Evolutionary conservation across 2,329 filamentous ascomycete species (phyloP), one percentile per base, ranked within the genome.

Genomic region (Biscogniauxia mediterranea): DNA sequence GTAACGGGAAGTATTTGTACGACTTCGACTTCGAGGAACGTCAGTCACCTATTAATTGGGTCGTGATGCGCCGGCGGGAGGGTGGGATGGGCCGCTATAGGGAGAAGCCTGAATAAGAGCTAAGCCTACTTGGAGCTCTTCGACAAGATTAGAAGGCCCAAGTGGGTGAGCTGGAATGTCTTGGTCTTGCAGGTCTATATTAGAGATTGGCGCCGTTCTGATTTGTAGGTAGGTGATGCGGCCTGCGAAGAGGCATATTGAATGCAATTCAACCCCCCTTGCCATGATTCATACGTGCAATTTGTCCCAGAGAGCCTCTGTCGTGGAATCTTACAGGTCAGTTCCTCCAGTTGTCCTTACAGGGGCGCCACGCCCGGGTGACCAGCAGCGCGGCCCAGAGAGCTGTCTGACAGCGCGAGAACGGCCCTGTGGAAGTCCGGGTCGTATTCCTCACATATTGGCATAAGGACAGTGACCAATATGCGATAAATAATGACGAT

Each of bases 271-370:
- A 57, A 61, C 56, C 55, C 59, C 62, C 19, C 19, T 52, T 46
- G 17, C 38, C 38, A 7, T 46, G 38, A 46, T 46, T 46, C 38
- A 46, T 46, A 46, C 38, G 6, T 46, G 17, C 38, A 46, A 46
- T 46, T 2, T 46, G 38, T 32, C 38, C 38, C 38, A 46, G 13
- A 58, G 61, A 61, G 57, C 59, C 60, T 65, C 64, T 60, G 58
- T 46, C 60, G 62, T 46, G 61, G 58, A 55, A 65, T 65, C 64
- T 67, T 68, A 69, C 65, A 68, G 66, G 67, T 65, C 67, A 65
- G 63, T 61, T 62, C 57, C 54, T 32, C 59, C 57, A 62, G 59
- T 54, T 61, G 56, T 51, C 61, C 57, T 59, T 59, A 56, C 59
- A 59, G 65, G 63, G 66, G 57, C 52, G 56, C 63, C 60, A 64